A percentile compares a stretch with the other conserved stretches of the same genome.
Conservation (phyloP, 2,329 filamentous ascomycete genomes). For the Apiospora marii region DNA sequence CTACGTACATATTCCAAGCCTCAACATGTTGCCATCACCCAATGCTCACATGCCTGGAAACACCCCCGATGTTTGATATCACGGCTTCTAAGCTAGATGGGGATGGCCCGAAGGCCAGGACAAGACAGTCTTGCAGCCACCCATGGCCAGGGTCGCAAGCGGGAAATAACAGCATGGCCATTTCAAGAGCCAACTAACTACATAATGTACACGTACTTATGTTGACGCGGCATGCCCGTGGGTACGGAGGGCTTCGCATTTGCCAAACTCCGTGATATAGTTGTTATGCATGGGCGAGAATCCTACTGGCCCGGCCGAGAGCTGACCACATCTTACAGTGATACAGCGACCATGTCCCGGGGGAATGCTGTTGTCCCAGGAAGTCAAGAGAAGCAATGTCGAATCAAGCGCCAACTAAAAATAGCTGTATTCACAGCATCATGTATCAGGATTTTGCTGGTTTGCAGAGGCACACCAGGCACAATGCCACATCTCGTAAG, state of each 20-base stretch:
- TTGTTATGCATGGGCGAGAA: neutral
- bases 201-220: neutral
- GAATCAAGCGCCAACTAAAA: slow-evolving; percentile 3
- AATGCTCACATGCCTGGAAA: neutral
- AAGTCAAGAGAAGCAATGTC: neutral
- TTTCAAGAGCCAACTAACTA: neutral
- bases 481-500: slow-evolving; percentile 16
- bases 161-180: neutral
- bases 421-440: slow-evolving; percentile 5
- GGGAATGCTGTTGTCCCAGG: slow-evolving; percentile 23
- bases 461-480: neutral
- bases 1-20: neutral
- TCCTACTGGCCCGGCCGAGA: neutral
- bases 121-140: slow-evolving; percentile 4
- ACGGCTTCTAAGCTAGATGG: neutral
- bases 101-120: neutral
- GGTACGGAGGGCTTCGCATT: neutral
- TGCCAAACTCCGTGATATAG: neutral
- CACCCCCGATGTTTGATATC: neutral
- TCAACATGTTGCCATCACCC: neutral
- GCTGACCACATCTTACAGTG: neutral
- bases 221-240: slow-evolving; percentile 18
- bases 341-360: slow-evolving; percentile 29
- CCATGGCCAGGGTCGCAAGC: neutral
- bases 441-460: slow-evolving; percentile 15